Base-by-base conservation (phyloP, 192 early-diverging fungal genomes). In the Tieghemiomyces parasiticus region DNA sequence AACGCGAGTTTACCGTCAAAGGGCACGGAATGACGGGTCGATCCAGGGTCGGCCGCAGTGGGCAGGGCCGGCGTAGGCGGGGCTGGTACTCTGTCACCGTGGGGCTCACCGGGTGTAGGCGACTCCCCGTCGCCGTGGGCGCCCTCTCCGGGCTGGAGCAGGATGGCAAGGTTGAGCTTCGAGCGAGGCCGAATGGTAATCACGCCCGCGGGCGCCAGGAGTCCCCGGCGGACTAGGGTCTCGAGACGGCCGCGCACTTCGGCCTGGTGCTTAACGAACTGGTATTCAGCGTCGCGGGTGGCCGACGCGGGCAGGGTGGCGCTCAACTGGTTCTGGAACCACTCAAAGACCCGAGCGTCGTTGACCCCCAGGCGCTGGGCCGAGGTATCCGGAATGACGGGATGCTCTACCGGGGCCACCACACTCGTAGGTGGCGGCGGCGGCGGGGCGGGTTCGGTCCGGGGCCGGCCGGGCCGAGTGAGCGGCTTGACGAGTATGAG, bases 1-100 rank as follows among this genome's bases (percentile, higher is more conserved):
- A 98, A 71, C 63, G 90, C 92, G 20, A 98, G 74, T 22, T 84
- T 82, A 33, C 81, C 88, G 47, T 73, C 64, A 34, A 71, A 54
- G 12, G 64, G 64, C 46, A 31, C 3, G 56, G 32, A 16, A 31
- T 22, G n/a, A n/a, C n/a, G n/a, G n/a, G n/a, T n/a, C n/a, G n/a
- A n/a, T n/a, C n/a, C n/a, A n/a, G n/a, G n/a, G n/a, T n/a, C n/a
- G n/a, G n/a, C n/a, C n/a, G n/a, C n/a, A n/a, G n/a, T n/a, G n/a
- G n/a, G n/a, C n/a, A n/a, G n/a, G 16, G 6, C 16, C 8, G 38
- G 38, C 16, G 6, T 42, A 16, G 38, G 38, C 38, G 38, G 38
- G n/a, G n/a, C n/a, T n/a, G n/a, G n/a, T n/a, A n/a, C n/a, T n/a
- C n/a, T n/a, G n/a, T n/a, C n/a, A n/a, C n/a, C n/a, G n/a, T n/a